Evolutionary conservation across 106 monocot species (phyloP).

Genomic region (Allium sativum): DNA sequence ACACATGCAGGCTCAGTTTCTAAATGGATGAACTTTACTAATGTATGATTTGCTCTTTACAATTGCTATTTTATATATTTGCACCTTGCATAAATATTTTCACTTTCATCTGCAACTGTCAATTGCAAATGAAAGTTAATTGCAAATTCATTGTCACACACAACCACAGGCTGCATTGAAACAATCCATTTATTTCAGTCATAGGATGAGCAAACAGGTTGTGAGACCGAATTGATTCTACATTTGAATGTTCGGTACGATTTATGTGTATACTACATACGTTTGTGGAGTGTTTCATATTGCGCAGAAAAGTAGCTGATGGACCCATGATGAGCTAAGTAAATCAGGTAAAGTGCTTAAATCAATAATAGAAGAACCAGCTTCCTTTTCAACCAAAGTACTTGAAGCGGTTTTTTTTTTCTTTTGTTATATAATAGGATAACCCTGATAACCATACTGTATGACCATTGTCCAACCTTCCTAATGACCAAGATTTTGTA

Average conservation of each 20-base stretch:
- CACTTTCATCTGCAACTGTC: conserved; percentile 60
- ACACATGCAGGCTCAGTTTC: conserved; percentile 28
- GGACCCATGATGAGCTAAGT: conserved; percentile 86
- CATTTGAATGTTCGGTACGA: conserved; percentile 34
- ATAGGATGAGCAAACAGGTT: conserved; percentile 47
- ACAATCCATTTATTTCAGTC: conserved; percentile 33
- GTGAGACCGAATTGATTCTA: conserved; percentile 43
- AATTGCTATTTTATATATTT: conserved; percentile 43
- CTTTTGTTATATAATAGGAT: conserved; percentile 33
- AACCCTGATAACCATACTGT: conserved; percentile 70
- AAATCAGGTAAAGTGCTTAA: conserved; percentile 73
- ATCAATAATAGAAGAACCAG: conserved; percentile 46
- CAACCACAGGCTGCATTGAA: conserved; percentile 59
- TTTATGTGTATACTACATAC: conserved; percentile 54
- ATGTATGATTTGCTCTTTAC: conserved; percentile 21
- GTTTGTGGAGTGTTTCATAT: conserved; percentile 36
- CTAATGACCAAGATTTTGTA: conserved; percentile 65
- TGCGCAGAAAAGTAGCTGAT: conserved; percentile 47
- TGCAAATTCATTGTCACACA: conserved; percentile 29
- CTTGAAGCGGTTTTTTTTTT: conserved; percentile 58
- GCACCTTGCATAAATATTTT: conserved; percentile 55
- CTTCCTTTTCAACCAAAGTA: conserved; percentile 75
- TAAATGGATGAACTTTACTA: not conserved
- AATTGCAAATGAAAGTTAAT: conserved; percentile 53
- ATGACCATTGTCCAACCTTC: conserved; percentile 65